Evolutionary conservation across 306 rosid species (phyloP), one percentile per base, ranked within the genome.

Genomic region (Begonia peltatifolia): DNA sequence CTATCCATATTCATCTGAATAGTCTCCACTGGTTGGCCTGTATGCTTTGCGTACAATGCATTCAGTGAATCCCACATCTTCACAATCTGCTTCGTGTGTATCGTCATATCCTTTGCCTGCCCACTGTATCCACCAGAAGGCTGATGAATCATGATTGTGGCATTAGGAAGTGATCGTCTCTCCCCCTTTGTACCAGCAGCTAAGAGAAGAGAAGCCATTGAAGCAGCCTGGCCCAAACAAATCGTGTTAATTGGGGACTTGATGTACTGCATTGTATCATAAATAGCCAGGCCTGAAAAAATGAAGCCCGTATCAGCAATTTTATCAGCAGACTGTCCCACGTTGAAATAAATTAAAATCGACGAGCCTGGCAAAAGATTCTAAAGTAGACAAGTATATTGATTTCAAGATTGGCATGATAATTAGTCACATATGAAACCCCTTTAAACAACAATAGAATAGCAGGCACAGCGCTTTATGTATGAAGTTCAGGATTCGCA

Each of bases 221-320:
- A 90, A 4, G 96, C 99, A 66, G 95, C 96, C 77, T 90, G 99
- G 18, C 94, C 99, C 76, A 86, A 63, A 68, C 99, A 90, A 43
- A 77, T 76, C 8, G 99, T 86, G 53, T 65, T 83, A 65, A 90
- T 74, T 0, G 99, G 95, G 25, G 99, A 90, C 42, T 76, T 76
- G 25, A 90, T 86, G 72, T 90, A 90, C 79, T 79, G 99, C 99
- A 90, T 90, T 0, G 99, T 90, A 54, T 90, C 99, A 69, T 90
- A 90, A 52, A 90, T 90, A 53, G 95, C 96, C 57, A 90, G 99
- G 41, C 99, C 94, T 90, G 65, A 60, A 66, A n/a, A 42, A 50
- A 55, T 59, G 55, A 54, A 58, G 11, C 53, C 51, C 50, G 9
- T 11, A 46, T 20, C 9, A 16, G 53, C 48, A 18, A 20, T 20